Evolutionary conservation across 495 filamentous ascomycete species (phyloP), one percentile per base, ranked within the genome.

Genomic region (Parmelia sp.): DNA sequence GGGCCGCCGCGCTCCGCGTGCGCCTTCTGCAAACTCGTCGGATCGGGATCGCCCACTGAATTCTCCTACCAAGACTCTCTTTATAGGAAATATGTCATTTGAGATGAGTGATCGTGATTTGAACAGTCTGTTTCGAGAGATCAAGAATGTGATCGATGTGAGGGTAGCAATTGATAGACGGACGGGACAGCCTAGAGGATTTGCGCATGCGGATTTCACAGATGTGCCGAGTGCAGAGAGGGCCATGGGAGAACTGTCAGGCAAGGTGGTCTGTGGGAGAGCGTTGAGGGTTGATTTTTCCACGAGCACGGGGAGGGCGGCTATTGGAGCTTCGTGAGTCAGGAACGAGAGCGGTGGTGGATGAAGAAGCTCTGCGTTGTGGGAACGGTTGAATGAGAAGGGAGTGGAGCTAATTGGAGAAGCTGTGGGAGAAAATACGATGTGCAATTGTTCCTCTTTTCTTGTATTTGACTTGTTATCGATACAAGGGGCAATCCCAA

Each of bases 31-130:
- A 47, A 12, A 23, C 12, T 4, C 19, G 10, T 21, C 12, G n/a
- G 40, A 49, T 6, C 58, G 40, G n/a, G 40, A 49, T 6, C 58
- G 40, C 29, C 47, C 47, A 19, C n/a, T n/a, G 29, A 77, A 73
- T 42, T 66, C 75, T 25, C 85, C 88, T 19, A 84, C 84, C 27
- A 81, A 78, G 60, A 89, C 86, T 8, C 79, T 98, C 40, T 97
- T 88, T 75, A 83, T 98, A 66, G 94, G 94, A 63, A 94, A 95
- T 75, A 85, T 98, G 71, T 83, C 90, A 42, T 96, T 89, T 69
- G 90, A 96, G 74, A 86, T 93, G 77, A 88, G 89, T 5, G 94
- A 97, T 69, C 83, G 83, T 44, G 94, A 98, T 67, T 77, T 98
- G 36, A 92, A 96, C 73, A 77, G 84, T 33, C 75, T 97, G 35